Percentiles rank a stretch among this genome's conserved stretches.
Conservation (phyloP, 805 yeast species). For the Starmera quercuum region DNA sequence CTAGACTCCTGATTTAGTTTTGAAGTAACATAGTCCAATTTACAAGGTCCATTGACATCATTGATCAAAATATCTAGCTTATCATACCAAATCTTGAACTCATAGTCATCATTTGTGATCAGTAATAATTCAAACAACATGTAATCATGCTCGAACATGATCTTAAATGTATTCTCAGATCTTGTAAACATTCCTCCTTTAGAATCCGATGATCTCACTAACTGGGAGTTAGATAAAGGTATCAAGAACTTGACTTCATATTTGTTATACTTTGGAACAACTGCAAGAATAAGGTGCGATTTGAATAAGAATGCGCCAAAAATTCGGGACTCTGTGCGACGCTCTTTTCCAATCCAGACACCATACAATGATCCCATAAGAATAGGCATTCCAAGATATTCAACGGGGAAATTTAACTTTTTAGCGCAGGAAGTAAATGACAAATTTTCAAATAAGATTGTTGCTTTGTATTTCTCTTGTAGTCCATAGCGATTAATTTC, state of each 20-base stretch:
- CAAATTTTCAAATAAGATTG: conserved; percentile 10
- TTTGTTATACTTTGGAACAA: conserved; percentile 17
- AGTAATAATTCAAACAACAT: conserved; percentile 38
- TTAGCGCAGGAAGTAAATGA: conserved; percentile 4
- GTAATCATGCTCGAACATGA: conserved; percentile 37
- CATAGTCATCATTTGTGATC: conserved; percentile 24
- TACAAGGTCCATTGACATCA: conserved; percentile 25
- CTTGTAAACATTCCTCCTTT: conserved; percentile 24
- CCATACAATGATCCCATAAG: conserved; percentile 35
- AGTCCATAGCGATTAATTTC: conserved; percentile 23
- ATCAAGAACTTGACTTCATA: conserved; percentile 37
- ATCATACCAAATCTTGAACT: conserved; percentile 35
- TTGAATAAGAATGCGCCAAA: conserved; percentile 39
- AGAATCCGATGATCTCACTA: conserved; percentile 19
- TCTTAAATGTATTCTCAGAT: conserved; percentile 29
- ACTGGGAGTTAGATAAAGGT: conserved; percentile 32
- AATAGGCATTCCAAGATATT: conserved; percentile 39
- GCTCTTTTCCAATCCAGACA: conserved; percentile 29
- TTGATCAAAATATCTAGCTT: conserved; percentile 21
- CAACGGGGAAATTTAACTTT: conserved; percentile 25
- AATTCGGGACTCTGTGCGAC: conserved; percentile 7
- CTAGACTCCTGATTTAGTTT: conserved; percentile 10
- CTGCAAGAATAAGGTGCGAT: conserved; percentile 37
- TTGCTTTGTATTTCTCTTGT: conserved; percentile 14
- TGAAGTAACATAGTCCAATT: conserved; percentile 21